These are phyloP conservation scores for Aspergillus ustus DNA, from an alignment of 2,329 filamentous ascomycete species.

Conservation along the genomic window DNA sequence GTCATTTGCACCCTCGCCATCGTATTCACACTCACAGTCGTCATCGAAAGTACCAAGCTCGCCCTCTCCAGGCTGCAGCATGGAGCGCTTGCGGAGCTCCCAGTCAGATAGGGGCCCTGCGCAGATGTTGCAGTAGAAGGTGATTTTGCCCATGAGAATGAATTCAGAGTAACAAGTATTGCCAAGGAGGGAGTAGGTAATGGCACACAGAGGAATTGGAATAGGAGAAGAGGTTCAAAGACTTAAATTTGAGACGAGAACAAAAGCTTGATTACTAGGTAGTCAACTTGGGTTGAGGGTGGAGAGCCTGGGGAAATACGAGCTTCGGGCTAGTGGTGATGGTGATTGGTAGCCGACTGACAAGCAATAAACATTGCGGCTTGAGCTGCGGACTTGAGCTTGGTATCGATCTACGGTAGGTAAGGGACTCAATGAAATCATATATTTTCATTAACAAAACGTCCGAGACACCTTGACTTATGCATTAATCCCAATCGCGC, in stretches of 20 bases:
- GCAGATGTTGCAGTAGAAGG: background rate
- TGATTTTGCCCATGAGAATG: background rate
- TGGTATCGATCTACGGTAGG: too few relatives aligned
- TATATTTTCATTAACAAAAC: slow-evolving; percentile 7
- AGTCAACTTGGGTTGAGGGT: background rate
- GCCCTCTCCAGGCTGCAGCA: background rate
- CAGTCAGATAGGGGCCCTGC: background rate
- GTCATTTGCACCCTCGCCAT: background rate
- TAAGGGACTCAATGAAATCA: background rate
- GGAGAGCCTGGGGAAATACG: background rate
- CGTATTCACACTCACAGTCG: background rate
- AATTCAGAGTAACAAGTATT: background rate
- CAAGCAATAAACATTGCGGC: background rate
- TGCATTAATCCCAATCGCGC: slow-evolving; percentile 44
- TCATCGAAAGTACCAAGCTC: background rate
- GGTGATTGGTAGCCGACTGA: background rate
- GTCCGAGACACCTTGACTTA: background rate
- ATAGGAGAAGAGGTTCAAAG: background rate
- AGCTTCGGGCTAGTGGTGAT: background rate
- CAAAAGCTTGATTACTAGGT: background rate
- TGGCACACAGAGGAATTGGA: too few relatives aligned
- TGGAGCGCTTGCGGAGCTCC: background rate
- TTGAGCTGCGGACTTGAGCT: background rate
- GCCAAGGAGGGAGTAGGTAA: too few relatives aligned
- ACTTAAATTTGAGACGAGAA: background rate